Percentiles rank a stretch among this genome's conserved stretches.
These are phyloP conservation scores for Suillus tomentosus DNA, from an alignment of 768 basidiomycete genomes.

Conservation along the genomic window DNA sequence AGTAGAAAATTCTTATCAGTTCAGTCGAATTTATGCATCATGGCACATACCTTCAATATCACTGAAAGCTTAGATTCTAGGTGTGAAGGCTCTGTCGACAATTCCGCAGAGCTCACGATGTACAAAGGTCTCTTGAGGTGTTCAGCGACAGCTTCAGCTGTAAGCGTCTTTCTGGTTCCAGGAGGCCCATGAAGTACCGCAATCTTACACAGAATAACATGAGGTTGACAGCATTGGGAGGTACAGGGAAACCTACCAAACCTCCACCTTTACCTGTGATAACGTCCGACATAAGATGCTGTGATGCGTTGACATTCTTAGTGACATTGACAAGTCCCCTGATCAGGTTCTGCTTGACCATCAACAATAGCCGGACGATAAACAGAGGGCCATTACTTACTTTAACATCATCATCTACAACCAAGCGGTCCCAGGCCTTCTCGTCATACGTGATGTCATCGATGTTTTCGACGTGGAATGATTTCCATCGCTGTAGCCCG, in stretches of 20 bases:
- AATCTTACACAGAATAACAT: constrained; percentile 17
- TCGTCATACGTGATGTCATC: constrained; percentile 54
- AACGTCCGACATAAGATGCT: constrained; percentile 42
- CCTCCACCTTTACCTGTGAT: constrained; percentile 66
- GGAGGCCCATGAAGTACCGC: constrained; percentile 27
- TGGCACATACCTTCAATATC: constrained; percentile 20
- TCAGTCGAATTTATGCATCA: background rate
- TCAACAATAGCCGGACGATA: constrained; percentile 36
- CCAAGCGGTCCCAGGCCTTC: constrained; percentile 60
- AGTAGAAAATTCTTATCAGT: constrained; percentile 43
- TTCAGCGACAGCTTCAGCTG: constrained; percentile 60
- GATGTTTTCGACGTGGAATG: constrained; percentile 60
- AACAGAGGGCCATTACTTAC: constrained; percentile 14
- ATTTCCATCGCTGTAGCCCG: constrained; percentile 41
- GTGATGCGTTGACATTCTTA: constrained; percentile 21
- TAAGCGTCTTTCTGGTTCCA: constrained; percentile 53
- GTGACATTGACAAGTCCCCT: constrained; percentile 30
- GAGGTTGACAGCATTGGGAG: background rate
- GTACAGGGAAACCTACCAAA: constrained; percentile 46
- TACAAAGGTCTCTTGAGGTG: constrained; percentile 55
- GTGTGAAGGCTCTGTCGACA: constrained; percentile 46
- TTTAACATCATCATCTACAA: constrained; percentile 54
- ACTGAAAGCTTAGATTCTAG: constrained; percentile 43
- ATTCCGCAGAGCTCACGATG: constrained; percentile 54
- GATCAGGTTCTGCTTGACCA: constrained; percentile 21